Conservation (phyloP, 352 stramenopile genomes). For the Phytophthora pistaciae region DNA sequence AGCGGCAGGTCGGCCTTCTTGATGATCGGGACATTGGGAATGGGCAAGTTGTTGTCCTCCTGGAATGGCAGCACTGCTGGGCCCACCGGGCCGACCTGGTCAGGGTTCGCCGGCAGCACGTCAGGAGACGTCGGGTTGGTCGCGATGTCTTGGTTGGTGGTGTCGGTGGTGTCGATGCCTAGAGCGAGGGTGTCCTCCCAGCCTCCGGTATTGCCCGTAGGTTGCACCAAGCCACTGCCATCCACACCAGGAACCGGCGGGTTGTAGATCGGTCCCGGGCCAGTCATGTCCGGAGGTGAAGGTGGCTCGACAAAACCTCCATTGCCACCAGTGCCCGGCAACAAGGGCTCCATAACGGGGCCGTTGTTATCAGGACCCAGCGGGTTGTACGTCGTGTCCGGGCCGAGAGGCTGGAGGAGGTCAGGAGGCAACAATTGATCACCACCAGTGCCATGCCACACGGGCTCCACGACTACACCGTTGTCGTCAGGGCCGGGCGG, state of each 20-base stretch:
- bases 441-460: not conserved
- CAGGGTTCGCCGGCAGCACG: not conserved
- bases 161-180: not conserved
- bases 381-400: not conserved
- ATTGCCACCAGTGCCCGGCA: too few species aligned
- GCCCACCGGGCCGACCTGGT: not conserved
- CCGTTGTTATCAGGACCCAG: too few species aligned
- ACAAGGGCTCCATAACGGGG: too few species aligned
- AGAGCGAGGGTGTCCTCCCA: not conserved
- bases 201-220: not conserved
- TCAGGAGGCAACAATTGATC: not conserved
- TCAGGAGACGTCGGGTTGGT: not conserved
- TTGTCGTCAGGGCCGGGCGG: not conserved
- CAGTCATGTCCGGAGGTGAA: too few species aligned
- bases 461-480: not conserved
- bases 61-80: constrained; percentile 5
- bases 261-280: not conserved
- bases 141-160: not conserved
- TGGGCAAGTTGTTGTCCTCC: constrained; percentile 7
- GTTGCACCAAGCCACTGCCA: not conserved
- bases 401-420: not conserved
- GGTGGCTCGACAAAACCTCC: too few species aligned
- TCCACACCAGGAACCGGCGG: not conserved
- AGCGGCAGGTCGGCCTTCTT: constrained; percentile 25
- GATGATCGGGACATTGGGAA: constrained; percentile 26